Base-by-base conservation (phyloP, 2,329 filamentous ascomycete genomes). In the Phaeosphaeria sp. region DNA sequence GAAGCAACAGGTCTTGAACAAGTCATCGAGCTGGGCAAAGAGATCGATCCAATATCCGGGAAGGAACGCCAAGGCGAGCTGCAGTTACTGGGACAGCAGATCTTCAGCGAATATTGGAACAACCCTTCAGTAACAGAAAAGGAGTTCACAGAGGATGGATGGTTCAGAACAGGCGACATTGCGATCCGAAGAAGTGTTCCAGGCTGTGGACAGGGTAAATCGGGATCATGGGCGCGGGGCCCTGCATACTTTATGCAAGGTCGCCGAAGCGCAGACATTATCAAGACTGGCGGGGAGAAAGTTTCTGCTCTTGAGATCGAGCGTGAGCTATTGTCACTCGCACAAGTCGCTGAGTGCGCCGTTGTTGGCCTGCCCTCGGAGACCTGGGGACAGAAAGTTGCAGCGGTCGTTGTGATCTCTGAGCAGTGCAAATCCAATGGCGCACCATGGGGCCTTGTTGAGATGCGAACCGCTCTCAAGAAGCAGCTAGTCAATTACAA, bases 101-200 rank as follows among this genome's bases (percentile, higher is more conserved):
- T 98, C 52, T 99, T 99, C 80, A 83, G 83, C 51, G 91, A 94
- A 74, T 99, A 99, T 83, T 99, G 92, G 91, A 87, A 86, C 57
- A 97, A 97, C 72, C 86, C 89, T 0, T 82, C 86, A 48, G 95
- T 93, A 2, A 99, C 94, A 0, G 79, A 80, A 0, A 90, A 90
- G 67, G 92, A 95, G 63, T 97, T 97, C 71, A n/a, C 20, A 13
- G 4, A 8, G 40, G 20, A 43, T 1, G 82, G 81, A 46, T 98
- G 94, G 93, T 99, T 99, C 84, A 96, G 92, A 79, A 99, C 95
- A 0, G 95, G 95, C 39, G 95, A 99, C 76, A 89, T 99, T 2
- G 94, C 95, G 2, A 84, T 92, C 4, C 74, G 82, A 11, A 71
- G 79, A 30, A 56, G 67, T 15, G 74, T 80, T 0, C 63, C 73